Evolutionary conservation across 2,329 filamentous ascomycete species (phyloP).

Genomic region (Kalmusia sp.): DNA sequence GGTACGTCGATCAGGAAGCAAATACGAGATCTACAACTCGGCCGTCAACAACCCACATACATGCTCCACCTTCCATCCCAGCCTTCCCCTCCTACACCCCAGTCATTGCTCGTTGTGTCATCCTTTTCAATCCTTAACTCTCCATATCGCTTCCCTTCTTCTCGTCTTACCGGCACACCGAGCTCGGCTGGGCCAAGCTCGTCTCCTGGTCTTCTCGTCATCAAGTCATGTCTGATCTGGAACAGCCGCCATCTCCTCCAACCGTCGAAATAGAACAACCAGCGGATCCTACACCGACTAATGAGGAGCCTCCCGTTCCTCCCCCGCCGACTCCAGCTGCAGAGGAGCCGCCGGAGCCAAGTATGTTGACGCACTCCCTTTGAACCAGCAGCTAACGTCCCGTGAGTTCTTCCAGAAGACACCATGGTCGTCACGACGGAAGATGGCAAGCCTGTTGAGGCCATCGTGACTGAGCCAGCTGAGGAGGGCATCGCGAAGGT

Average conservation of each 20-base stretch:
- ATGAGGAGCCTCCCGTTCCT: slow-evolving; percentile 17
- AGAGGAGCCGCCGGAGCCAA: slow-evolving; percentile 16
- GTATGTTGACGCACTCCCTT: slow-evolving; percentile 8
- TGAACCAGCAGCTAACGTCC: slow-evolving; percentile 1
- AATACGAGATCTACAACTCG: neutral
- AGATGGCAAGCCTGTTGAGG: slow-evolving; percentile 14
- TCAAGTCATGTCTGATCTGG: slow-evolving; percentile 17
- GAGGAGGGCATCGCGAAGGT: slow-evolving; percentile 11
- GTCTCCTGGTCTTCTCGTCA: neutral
- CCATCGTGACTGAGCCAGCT: slow-evolving; percentile 9
- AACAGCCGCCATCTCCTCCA: slow-evolving; percentile 6
- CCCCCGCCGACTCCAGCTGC: slow-evolving; percentile 20
- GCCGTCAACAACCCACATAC: neutral
- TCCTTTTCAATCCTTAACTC: slow-evolving; percentile 11
- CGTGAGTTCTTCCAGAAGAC: slow-evolving; percentile 13
- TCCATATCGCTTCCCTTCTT: slow-evolving; percentile 11
- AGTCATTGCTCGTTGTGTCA: slow-evolving; percentile 15
- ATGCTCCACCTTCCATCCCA: neutral
- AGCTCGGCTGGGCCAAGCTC: slow-evolving; percentile 16
- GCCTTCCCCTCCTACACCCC: neutral
- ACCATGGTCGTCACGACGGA: slow-evolving; percentile 21
- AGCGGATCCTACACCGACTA: neutral
- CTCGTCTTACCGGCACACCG: slow-evolving; percentile 14
- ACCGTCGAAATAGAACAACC: slow-evolving; percentile 14
- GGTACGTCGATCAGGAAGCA: neutral